These are phyloP conservation scores for Hyphodiscus sp. DNA, from an alignment of 2,329 filamentous ascomycete species.

Conservation along the genomic window DNA sequence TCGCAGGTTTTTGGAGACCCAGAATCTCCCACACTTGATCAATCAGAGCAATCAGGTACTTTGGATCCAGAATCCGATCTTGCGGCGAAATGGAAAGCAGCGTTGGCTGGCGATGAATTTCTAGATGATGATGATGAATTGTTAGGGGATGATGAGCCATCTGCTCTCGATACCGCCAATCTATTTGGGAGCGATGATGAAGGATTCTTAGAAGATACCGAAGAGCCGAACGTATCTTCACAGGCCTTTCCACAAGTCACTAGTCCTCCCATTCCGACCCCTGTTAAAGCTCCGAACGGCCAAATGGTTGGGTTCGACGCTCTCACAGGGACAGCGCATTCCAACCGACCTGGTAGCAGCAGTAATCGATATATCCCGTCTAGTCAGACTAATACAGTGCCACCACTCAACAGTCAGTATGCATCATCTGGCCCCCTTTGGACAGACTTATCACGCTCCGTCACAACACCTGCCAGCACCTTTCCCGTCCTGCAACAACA, in stretches of 20 bases:
- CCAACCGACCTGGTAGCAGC: conserved; percentile 15
- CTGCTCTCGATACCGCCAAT: conserved; percentile 51
- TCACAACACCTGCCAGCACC: conserved; percentile 9
- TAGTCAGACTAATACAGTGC: conserved; percentile 6
- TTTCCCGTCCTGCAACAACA: conserved; percentile 22
- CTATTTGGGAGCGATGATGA: conserved; percentile 81
- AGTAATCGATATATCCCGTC: conserved; percentile 27
- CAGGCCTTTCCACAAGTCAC: conserved; percentile 21
- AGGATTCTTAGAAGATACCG: conserved; percentile 65
- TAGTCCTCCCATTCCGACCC: conserved; percentile 23
- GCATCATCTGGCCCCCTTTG: conserved; percentile 25
- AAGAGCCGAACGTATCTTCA: conserved; percentile 22
- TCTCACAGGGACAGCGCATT: conserved; percentile 9
- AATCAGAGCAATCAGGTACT: conserved; percentile 29
- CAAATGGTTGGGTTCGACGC: conserved; percentile 22
- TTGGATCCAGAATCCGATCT: conserved; percentile 40
- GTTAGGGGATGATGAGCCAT: conserved; percentile 46
- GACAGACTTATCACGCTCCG: conserved; percentile 25
- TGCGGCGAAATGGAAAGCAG: conserved; percentile 76
- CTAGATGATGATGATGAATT: conserved; percentile 50
- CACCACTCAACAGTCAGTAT: conserved; percentile 20
- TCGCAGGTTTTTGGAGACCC: conserved; percentile 22
- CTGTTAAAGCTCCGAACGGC: conserved; percentile 27
- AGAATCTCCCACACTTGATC: conserved; percentile 16
- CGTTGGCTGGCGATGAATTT: conserved; percentile 67